Percentiles rank a stretch among this genome's conserved stretches.
Conservation (phyloP, 257 asterid genomes). For the Haberlea rhodopensis region DNA sequence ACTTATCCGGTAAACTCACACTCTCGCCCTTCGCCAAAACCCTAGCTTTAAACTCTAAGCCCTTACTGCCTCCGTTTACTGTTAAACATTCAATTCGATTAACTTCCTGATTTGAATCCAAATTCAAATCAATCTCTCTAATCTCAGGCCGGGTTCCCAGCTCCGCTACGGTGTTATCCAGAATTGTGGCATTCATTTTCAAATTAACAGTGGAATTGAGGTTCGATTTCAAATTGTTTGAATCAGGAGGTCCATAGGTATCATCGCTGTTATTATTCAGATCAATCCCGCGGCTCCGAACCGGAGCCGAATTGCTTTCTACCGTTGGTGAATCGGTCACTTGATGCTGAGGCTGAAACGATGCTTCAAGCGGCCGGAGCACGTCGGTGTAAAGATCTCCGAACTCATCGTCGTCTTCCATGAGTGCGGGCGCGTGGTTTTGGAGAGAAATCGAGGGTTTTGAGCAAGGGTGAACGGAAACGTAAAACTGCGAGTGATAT, state of each 20-base stretch:
- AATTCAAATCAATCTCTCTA: constrained; percentile 37
- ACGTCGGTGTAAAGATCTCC: constrained; percentile 98
- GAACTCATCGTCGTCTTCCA: constrained; percentile 98
- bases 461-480: constrained; percentile 16
- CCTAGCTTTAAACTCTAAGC: constrained; percentile 36
- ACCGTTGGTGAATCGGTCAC: constrained; percentile 21
- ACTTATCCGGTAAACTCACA: constrained; percentile 31
- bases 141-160: constrained; percentile 8
- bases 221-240: constrained; percentile 28
- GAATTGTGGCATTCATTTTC: constrained; percentile 33
- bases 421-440: constrained; percentile 29
- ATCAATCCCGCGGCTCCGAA: constrained; percentile 60
- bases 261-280: constrained; percentile 55
- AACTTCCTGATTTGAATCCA: constrained; percentile 27
- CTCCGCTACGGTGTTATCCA: constrained; percentile 34
- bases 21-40: constrained; percentile 51
- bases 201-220: constrained; percentile 23
- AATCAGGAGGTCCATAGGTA: constrained; percentile 38
- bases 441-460: constrained; percentile 26
- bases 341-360: constrained; percentile 36
- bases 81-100: constrained; percentile 27
- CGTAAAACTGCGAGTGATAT: neutral
- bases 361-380: constrained; percentile 55
- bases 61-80: constrained; percentile 21
- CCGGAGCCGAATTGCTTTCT: constrained; percentile 26